phyloP scores from a whole-genome alignment of 257 asterid species.

The Solanum ahanhuiri region DNA sequence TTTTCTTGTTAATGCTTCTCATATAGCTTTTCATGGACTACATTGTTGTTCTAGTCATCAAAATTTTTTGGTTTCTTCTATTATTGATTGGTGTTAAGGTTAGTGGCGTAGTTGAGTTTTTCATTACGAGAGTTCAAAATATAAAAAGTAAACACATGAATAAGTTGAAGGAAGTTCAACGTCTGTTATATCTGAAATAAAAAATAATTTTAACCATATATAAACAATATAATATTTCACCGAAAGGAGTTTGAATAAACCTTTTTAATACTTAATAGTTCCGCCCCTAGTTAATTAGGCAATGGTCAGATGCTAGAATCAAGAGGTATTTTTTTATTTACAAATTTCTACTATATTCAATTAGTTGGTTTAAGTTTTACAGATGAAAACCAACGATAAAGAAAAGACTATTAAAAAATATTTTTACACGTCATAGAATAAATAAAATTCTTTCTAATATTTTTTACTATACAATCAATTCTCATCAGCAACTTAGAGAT shows the following conservation, averaged over 20 bases:
- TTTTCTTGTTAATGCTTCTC: neutral
- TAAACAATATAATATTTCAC: no score
- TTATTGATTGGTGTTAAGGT: neutral
- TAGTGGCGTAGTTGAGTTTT: neutral
- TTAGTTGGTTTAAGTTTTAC: neutral
- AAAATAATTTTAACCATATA: no score
- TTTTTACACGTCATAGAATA: neutral
- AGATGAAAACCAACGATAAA: neutral
- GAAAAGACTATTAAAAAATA: neutral
- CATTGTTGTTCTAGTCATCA: neutral
- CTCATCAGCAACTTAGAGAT: neutral
- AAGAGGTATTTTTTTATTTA: neutral
- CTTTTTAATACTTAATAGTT: neutral
- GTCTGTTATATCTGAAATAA: no score
- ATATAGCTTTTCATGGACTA: neutral
- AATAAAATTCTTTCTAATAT: neutral
- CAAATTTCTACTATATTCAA: neutral
- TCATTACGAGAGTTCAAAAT: neutral
- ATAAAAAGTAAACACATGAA: no score
- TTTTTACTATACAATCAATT: neutral
- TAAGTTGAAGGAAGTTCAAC: no score
- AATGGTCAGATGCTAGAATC: neutral
- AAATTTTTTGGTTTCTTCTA: neutral
- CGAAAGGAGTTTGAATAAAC: neutral
- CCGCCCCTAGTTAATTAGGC: neutral